Evolutionary conservation across 805 yeast species (phyloP).

Genomic region (Candida endomychidarum): DNA sequence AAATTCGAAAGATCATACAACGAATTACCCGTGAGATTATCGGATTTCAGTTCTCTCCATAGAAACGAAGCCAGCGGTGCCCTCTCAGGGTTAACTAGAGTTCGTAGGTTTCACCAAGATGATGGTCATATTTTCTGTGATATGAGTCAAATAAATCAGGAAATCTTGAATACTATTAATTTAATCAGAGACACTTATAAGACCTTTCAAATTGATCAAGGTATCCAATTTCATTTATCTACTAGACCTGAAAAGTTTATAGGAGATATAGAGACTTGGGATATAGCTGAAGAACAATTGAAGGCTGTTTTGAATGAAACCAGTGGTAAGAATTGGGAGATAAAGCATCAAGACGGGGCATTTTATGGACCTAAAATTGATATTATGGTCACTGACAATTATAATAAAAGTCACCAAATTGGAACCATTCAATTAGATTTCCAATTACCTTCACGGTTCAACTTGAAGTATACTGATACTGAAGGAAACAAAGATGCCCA

Average conservation of each 20-base stretch:
- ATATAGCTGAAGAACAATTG: slow-evolving; percentile 72
- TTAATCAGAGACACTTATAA: slow-evolving; percentile 74
- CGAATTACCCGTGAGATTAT: slow-evolving; percentile 80
- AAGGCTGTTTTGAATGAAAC: slow-evolving; percentile 53
- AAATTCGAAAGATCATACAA: slow-evolving; percentile 76
- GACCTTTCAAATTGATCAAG: slow-evolving; percentile 60
- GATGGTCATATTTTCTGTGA: slow-evolving; percentile 97
- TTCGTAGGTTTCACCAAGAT: slow-evolving; percentile 94
- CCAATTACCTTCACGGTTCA: slow-evolving; percentile 85
- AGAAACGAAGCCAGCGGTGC: slow-evolving; percentile 96
- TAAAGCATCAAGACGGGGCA: slow-evolving; percentile 95
- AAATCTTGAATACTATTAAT: slow-evolving; percentile 69
- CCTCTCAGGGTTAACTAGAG: slow-evolving; percentile 86
- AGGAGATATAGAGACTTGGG: slow-evolving; percentile 80
- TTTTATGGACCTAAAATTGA: slow-evolving; percentile 97
- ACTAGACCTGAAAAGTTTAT: slow-evolving; percentile 74
- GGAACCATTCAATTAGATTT: slow-evolving; percentile 96
- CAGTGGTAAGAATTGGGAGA: slow-evolving; percentile 54
- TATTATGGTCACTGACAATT: slow-evolving; percentile 74
- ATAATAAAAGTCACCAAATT: slow-evolving; percentile 82
- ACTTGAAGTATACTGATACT: slow-evolving; percentile 60
- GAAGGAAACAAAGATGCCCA: slow-evolving; percentile 51
- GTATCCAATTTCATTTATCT: slow-evolving; percentile 64
- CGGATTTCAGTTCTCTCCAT: slow-evolving; percentile 91
- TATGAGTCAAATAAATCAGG: slow-evolving; percentile 68